Evolutionary conservation across 192 early-diverging fungal species (phyloP), one percentile per base, ranked within the genome.

Genomic region (Pilobolus umbonatus): DNA sequence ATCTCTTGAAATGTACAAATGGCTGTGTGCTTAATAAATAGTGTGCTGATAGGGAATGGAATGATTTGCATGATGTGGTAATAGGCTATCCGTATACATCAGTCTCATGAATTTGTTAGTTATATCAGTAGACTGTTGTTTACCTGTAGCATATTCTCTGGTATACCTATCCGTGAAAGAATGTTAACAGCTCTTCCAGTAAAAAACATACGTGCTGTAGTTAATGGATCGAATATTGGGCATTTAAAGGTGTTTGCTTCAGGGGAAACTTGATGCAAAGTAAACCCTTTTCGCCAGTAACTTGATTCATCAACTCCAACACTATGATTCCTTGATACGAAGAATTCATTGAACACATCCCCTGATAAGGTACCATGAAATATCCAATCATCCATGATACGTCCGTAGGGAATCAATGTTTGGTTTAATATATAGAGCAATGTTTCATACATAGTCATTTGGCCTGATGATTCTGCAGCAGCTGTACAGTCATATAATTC

Each of bases 351-450:
- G 7, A 57, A 61, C 5, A 59, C 47, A 60, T 75, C 73, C 17
- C 35, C 50, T 28, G 62, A 24, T 17, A 71, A 40, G 12, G 31
- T 46, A 11, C 73, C 73, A 26, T 67, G 40, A 40, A 62, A 64
- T 10, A 72, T 68, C 73, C 73, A 75, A 30, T 64, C 60, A 35
- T 75, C 65, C 40, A 75, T 75, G 55, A 75, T 56, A 3, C 64
- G 65, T 31, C 57, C 62, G 35, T 64, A 71, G 8, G 62, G 62
- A 6, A 29, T 14, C 34, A 64, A 19, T 14, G 54, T 48, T 14
- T 57, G 62, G 8, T 49, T 19, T 17, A 64, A 57, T 4, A 64
- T 12, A 42, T 48, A 19, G 0, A 49, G 5, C 15, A 64, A 17
- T 17, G 35, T 21, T 4, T 46, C 35, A 30, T 45, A 24, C 9